Percentiles rank a stretch among this genome's conserved stretches.
Evolutionary conservation across 1,284 basidiomycete genomes (phyloP).

Genomic region (Puccinia polysora): DNA sequence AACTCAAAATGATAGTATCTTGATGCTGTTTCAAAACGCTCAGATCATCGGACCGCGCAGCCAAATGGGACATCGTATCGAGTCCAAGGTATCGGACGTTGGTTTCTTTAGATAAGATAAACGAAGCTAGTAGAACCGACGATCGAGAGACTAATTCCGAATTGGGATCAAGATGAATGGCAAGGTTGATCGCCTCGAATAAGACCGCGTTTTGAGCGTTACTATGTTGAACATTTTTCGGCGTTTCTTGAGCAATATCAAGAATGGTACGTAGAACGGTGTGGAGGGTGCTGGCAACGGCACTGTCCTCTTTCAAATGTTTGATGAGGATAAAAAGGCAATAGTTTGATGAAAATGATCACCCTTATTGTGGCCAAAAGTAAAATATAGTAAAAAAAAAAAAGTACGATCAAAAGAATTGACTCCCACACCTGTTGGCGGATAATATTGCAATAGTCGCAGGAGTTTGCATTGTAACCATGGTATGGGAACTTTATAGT

Average conservation of each 20-base stretch:
- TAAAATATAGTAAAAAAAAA: not conserved
- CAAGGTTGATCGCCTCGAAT: slow-evolving; percentile 94
- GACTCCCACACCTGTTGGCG: slow-evolving; percentile 68
- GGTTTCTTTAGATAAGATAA: slow-evolving; percentile 95
- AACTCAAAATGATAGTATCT: slow-evolving; percentile 84
- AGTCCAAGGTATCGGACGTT: slow-evolving; percentile 96
- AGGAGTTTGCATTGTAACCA: slow-evolving; percentile 97
- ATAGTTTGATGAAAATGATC: not conserved
- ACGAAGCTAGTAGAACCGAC: slow-evolving; percentile 84
- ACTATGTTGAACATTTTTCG: slow-evolving; percentile 94
- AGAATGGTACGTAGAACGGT: slow-evolving; percentile 84
- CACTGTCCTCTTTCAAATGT: slow-evolving; percentile 67
- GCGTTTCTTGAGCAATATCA: slow-evolving; percentile 86
- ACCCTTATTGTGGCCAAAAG: too few species aligned
- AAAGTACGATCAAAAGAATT: not conserved
- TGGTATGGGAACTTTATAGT: slow-evolving; percentile 94
- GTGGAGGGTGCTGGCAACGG: slow-evolving; percentile 70
- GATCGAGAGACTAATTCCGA: slow-evolving; percentile 83
- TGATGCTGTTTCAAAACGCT: slow-evolving; percentile 93
- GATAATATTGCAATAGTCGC: slow-evolving; percentile 88
- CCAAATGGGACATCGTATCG: slow-evolving; percentile 97
- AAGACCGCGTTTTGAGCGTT: slow-evolving; percentile 97
- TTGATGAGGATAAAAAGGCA: slow-evolving; percentile 10
- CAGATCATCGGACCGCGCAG: slow-evolving; percentile 75
- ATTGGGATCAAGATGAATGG: slow-evolving; percentile 90